Evolutionary conservation across 2,329 filamentous ascomycete genomes (phyloP).

Genomic region (Atkinsonella hypoxylon): DNA sequence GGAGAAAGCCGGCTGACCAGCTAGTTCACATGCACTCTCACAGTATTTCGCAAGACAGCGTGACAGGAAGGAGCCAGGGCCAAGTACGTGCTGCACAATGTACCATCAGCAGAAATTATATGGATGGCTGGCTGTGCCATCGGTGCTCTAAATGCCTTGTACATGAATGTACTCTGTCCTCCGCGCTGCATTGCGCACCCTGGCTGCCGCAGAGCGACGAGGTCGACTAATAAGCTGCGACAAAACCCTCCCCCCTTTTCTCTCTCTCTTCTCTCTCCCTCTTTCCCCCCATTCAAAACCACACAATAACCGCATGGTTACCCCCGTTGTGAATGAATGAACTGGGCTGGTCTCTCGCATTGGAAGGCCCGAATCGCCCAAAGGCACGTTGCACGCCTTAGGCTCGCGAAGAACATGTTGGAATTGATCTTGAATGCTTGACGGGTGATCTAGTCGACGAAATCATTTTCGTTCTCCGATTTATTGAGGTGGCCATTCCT

Average conservation of each 20-base stretch:
- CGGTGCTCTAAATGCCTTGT: background rate
- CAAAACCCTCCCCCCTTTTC: background rate
- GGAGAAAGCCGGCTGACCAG: background rate
- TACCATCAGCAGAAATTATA: background rate
- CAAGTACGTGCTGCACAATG: background rate
- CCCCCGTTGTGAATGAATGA: conserved; percentile 2
- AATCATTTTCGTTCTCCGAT: background rate
- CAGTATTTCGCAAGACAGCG: background rate
- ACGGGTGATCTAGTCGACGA: background rate
- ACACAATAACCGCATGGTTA: background rate
- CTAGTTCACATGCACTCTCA: background rate
- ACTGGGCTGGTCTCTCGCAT: background rate
- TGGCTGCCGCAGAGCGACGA: background rate
- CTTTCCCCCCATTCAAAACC: background rate
- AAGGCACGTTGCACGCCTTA: background rate
- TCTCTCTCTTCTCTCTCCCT: too few species aligned
- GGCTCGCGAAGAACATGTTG: background rate
- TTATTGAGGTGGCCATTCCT: background rate
- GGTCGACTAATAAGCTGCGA: background rate
- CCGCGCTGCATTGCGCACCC: background rate
- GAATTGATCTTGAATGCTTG: background rate
- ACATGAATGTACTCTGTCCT: background rate
- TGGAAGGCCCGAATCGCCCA: conserved; percentile 3
- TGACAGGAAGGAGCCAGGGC: background rate
- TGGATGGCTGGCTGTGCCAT: background rate